Percentiles rank a stretch among this genome's conserved stretches.
Conservation (phyloP, 306 rosid genomes). For the Chamaecrista fasciculata region DNA sequence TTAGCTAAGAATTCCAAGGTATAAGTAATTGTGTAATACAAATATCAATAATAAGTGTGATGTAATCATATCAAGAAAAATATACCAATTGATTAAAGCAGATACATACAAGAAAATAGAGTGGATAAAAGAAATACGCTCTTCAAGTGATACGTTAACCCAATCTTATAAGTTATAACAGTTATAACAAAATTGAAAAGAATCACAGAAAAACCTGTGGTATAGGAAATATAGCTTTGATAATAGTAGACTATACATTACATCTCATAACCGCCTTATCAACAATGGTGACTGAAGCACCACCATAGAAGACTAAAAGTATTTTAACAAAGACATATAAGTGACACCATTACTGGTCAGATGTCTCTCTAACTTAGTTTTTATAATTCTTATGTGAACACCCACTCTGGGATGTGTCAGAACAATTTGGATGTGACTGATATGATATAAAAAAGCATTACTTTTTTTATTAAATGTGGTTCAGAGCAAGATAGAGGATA, state of each 20-base stretch:
- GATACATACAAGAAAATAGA: not conserved
- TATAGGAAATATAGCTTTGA: not conserved
- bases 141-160: not conserved
- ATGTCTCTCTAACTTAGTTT: no score
- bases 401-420: no score
- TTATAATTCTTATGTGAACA: no score
- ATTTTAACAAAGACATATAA: not conserved
- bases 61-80: no score
- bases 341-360: no score
- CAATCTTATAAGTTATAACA: not conserved
- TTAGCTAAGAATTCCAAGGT: slow-evolving; percentile 6
- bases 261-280: not conserved
- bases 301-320: not conserved
- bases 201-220: not conserved
- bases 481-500: slow-evolving; percentile 10
- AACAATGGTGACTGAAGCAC: not conserved
- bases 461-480: not conserved
- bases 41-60: no score
- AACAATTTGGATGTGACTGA: no score
- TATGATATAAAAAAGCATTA: slow-evolving; percentile 6
- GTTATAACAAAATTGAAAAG: not conserved
- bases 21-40: no score
- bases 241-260: not conserved
- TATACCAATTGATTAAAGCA: not conserved
- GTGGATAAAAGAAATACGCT: not conserved